Conservation (phyloP, 495 filamentous ascomycete species). For the Immersiella caudata region DNA sequence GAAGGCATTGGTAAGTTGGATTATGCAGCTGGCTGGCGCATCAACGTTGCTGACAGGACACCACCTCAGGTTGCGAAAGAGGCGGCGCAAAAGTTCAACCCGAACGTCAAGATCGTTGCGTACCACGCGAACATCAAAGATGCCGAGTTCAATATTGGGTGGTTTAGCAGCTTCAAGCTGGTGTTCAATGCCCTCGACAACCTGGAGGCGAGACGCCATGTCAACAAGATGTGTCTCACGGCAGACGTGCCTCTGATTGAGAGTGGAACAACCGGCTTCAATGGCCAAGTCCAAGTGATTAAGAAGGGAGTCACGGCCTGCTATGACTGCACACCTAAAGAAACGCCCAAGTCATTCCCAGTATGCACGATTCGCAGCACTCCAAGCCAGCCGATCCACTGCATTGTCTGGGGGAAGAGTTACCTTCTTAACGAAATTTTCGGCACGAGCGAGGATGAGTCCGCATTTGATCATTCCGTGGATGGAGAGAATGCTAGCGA, state of each 20-base stretch:
- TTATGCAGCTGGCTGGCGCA: background rate
- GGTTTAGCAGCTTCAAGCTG: slow-evolving; percentile 80
- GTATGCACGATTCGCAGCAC: slow-evolving; percentile 97
- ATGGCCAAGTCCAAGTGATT: slow-evolving; percentile 96
- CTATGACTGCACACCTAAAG: slow-evolving; percentile 91
- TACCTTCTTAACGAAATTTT: slow-evolving; percentile 95
- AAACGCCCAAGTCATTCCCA: slow-evolving; percentile 85
- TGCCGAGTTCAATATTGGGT: slow-evolving; percentile 82
- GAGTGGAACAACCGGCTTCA: slow-evolving; percentile 97
- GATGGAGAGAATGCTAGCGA: slow-evolving; percentile 86
- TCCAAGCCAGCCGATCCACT: slow-evolving; percentile 93
- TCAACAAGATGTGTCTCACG: slow-evolving; percentile 96
- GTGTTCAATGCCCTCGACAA: slow-evolving; percentile 99
- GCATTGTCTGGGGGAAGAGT: slow-evolving; percentile 99
- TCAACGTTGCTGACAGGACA: slow-evolving; percentile 14
- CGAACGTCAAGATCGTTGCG: slow-evolving; percentile 82
- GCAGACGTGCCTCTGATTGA: slow-evolving; percentile 91
- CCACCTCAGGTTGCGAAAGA: slow-evolving; percentile 84
- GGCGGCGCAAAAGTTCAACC: slow-evolving; percentile 87
- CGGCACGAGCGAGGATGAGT: slow-evolving; percentile 84
- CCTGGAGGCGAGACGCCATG: slow-evolving; percentile 88
- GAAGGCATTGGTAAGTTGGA: slow-evolving; percentile 78
- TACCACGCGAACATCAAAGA: slow-evolving; percentile 98
- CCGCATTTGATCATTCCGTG: slow-evolving; percentile 72
- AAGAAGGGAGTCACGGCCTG: slow-evolving; percentile 92